phyloP scores from a whole-genome alignment of 768 basidiomycete genomes.

The Leccinum boreale region DNA sequence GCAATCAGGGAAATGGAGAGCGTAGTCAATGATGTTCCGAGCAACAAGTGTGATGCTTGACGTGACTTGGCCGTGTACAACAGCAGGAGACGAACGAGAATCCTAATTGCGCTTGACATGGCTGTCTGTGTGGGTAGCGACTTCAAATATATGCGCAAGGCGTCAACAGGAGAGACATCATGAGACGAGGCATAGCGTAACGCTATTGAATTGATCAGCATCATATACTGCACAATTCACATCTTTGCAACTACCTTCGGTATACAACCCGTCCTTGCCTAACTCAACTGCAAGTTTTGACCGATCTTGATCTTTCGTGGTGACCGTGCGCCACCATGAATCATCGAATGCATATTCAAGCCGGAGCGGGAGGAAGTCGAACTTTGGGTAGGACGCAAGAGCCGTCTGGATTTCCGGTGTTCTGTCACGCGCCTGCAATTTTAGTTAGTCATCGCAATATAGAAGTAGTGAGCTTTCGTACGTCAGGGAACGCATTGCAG shows the following conservation, averaged over 20 bases:
- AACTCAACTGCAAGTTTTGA: conserved; percentile 45
- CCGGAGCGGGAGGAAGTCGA: conserved; percentile 60
- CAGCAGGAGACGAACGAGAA: conserved; percentile 63
- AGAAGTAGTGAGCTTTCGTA: conserved; percentile 33
- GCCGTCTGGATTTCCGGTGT: conserved; percentile 47
- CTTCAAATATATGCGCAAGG: conserved; percentile 49
- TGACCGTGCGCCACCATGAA: conserved; percentile 59
- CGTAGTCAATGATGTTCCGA: conserved; percentile 78
- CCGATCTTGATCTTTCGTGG: conserved; percentile 26
- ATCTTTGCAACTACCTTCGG: conserved; percentile 22
- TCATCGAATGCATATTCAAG: conserved; percentile 74
- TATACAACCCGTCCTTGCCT: conserved; percentile 46
- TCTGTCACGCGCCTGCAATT: conserved; percentile 49
- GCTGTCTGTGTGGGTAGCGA: conserved; percentile 77
- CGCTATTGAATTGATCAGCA: conserved; percentile 14
- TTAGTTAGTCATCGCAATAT: conserved; percentile 5
- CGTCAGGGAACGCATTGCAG: conserved; percentile 57
- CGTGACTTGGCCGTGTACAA: conserved; percentile 59
- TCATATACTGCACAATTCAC: neutral
- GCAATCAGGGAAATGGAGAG: conserved; percentile 73
- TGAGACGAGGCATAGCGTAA: conserved; percentile 17
- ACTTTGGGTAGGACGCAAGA: conserved; percentile 45
- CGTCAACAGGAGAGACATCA: conserved; percentile 24
- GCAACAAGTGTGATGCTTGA: conserved; percentile 68
- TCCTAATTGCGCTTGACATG: conserved; percentile 52